phyloP scores from a whole-genome alignment of 371 early-diverging fungal species.

The Rozella allomycis region DNA sequence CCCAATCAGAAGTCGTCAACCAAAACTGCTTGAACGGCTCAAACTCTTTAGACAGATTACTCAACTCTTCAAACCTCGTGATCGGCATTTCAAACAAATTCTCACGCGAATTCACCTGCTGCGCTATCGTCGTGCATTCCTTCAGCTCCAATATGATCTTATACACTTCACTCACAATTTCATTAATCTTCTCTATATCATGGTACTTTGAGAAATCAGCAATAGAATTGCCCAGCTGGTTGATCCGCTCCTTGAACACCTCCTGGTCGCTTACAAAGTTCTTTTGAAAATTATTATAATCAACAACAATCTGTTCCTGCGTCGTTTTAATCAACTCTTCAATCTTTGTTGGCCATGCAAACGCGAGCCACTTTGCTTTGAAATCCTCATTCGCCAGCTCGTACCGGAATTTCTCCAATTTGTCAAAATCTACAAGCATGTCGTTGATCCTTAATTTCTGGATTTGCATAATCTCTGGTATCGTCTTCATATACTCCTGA shows the following conservation, averaged over 20 bases:
- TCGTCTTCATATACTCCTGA: slow-evolving; percentile 23
- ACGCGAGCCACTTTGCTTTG: slow-evolving; percentile 21
- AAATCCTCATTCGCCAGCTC: slow-evolving; percentile 29
- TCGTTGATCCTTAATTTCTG: slow-evolving; percentile 14
- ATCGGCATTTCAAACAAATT: slow-evolving; percentile 21
- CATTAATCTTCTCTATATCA: slow-evolving; percentile 12
- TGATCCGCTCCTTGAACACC: slow-evolving; percentile 27
- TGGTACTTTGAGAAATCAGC: slow-evolving; percentile 20
- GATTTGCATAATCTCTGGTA: slow-evolving; percentile 12
- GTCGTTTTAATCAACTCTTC: slow-evolving; percentile 18
- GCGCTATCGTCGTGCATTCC: slow-evolving; percentile 16
- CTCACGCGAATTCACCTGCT: slow-evolving; percentile 24
- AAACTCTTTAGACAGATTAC: slow-evolving; percentile 19
- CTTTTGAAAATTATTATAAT: slow-evolving; percentile 19
- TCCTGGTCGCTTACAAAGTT: slow-evolving; percentile 30
- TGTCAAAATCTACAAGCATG: slow-evolving; percentile 22
- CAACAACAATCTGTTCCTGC: slow-evolving; percentile 13
- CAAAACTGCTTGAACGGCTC: slow-evolving; percentile 31
- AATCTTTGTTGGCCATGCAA: slow-evolving; percentile 20
- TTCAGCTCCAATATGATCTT: slow-evolving; percentile 23
- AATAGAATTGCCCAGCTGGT: slow-evolving; percentile 13
- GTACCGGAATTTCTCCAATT: slow-evolving; percentile 24
- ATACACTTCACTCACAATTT: slow-evolving; percentile 24
- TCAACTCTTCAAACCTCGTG: slow-evolving; percentile 28
- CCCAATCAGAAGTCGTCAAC: slow-evolving; percentile 26